Evolutionary conservation across 805 yeast species (phyloP), one percentile per base, ranked within the genome.

Genomic region (Candida argentea): DNA sequence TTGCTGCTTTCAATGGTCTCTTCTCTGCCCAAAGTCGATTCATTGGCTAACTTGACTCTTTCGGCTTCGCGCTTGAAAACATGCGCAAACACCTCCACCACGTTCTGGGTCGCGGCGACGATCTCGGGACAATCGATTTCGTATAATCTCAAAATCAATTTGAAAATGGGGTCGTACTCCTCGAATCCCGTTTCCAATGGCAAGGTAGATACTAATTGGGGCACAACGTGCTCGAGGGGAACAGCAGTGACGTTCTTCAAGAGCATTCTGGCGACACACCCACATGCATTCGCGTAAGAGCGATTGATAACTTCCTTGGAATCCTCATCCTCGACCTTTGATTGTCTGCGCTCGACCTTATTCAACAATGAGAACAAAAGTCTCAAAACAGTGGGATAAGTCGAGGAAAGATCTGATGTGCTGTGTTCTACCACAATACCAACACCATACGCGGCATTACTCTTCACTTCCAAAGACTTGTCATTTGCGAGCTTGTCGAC

Each of bases 371-470:
- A 80, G 55, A 72, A 73, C 48, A 91, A 65, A 43, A 86, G 62
- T 50, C 78, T 77, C 52, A 91, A 68, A 33, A 89, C 72, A 26
- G 73, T 64, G 37, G 75, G 76, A 58, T 77, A 89, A 25, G 71
- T 61, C 21, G 76, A 54, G 22, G 80, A 60, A 39, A 78, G 67
- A 43, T 76, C 82, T 16, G 76, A 61, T 32, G 68, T 44, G 43
- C 65, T 61, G 55, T 58, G 42, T 45, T 71, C 73, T 35, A 75
- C 54, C 35, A 86, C 57, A 35, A 86, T 56, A 44, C 98, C 98
- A 41, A 83, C 75, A 65, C 97, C 98, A 52, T 85, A 91, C 11
- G 96, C 95, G 29, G 96, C 89, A 43, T 86, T 83, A 44, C 95
- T 87, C 58, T 89, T 80, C 34, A 85, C 96, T 49, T 85, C 94